These are phyloP conservation scores for Tylopilus sp. DNA, from an alignment of 1,284 basidiomycete genomes.

Conservation along the genomic window DNA sequence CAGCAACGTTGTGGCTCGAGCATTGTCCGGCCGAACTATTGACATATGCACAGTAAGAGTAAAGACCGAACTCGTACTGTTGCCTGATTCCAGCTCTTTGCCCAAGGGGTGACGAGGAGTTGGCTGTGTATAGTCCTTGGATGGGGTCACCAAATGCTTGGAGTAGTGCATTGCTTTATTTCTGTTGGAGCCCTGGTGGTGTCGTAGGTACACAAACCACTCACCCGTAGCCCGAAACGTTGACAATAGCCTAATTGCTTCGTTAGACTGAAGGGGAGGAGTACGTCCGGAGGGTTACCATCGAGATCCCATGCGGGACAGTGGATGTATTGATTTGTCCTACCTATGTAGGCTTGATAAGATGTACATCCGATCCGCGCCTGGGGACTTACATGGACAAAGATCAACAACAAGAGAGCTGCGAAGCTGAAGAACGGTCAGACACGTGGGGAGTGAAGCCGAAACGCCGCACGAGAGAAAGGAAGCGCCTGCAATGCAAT, in stretches of 20 bases:
- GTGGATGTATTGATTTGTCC: slow-evolving; percentile 75
- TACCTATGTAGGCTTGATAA: slow-evolving; percentile 48
- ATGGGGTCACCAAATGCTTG: slow-evolving; percentile 55
- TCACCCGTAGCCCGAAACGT: slow-evolving; percentile 67
- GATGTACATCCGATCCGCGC: slow-evolving; percentile 25
- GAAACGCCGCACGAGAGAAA: slow-evolving; percentile 56
- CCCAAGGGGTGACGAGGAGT: slow-evolving; percentile 60
- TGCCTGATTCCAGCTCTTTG: slow-evolving; percentile 58
- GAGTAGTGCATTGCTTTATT: slow-evolving; percentile 47
- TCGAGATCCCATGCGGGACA: slow-evolving; percentile 65
- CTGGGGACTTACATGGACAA: slow-evolving; percentile 61
- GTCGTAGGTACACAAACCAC: slow-evolving; percentile 20
- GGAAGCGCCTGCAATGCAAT: slow-evolving; percentile 65
- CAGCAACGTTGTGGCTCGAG: slow-evolving; percentile 56
- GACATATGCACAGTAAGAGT: slow-evolving; percentile 71
- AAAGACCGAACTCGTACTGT: slow-evolving; percentile 71
- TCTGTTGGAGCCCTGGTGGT: slow-evolving; percentile 11
- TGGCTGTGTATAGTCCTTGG: slow-evolving; percentile 61
- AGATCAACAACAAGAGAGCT: slow-evolving; percentile 68
- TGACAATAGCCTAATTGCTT: slow-evolving; percentile 55
- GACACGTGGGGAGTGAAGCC: slow-evolving; percentile 11
- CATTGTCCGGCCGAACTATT: slow-evolving; percentile 59
- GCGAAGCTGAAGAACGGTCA: slow-evolving; percentile 47
- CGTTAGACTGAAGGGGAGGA: slow-evolving; percentile 15
- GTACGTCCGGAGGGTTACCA: slow-evolving; percentile 46